Evolutionary conservation across 331 rosid genomes (phyloP), one percentile per base, ranked within the genome.

Genomic region (Pyracantha coccinea): DNA sequence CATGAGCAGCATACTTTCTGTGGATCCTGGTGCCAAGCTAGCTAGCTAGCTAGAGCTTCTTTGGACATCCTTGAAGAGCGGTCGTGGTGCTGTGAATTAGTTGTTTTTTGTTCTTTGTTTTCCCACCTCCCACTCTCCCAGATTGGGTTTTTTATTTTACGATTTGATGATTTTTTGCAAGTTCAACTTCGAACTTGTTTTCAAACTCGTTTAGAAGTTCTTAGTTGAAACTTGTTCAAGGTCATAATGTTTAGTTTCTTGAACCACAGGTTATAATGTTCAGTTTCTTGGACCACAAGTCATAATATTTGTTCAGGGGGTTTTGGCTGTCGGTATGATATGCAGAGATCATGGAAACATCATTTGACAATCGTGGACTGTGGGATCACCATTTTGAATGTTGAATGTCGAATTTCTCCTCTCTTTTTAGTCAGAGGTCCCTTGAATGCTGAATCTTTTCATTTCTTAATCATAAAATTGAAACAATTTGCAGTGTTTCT

Each of bases 141-240:
- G 14, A 38, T 38, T 38, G 45, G 45, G 14, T 10, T 38, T 38
- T 38, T 38, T 1, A 38, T 38, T 38, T 38, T 3, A 38, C 14
- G 14, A 38, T 38, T 38, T 38, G 45, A 23, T 50, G 9, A 29
- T 45, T 35, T 31, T 69, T 45, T 21, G 54, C 52, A 31, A 70
- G 60, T 69, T 29, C 16, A 60, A 20, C 11, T 69, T 19, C 8
- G 24, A 76, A 67, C 38, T 24, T 24, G 5, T 55, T 33, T 61
- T 21, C 68, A 54, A 28, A 27, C 21, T 21, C 19, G 8, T 28
- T 14, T 2, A 10, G 69, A 35, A 27, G 61, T 58, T 41, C 62
- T 47, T 3, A 9, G 21, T 68, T 76, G 75, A 60, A 76, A 76
- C 38, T 76, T 76, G 29, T 21, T 68, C 29, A 8, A 55, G 68